Evolutionary conservation across 352 stramenopile species (phyloP), one percentile per base, ranked within the genome.

Genomic region (Aphanomyces euteiches): DNA sequence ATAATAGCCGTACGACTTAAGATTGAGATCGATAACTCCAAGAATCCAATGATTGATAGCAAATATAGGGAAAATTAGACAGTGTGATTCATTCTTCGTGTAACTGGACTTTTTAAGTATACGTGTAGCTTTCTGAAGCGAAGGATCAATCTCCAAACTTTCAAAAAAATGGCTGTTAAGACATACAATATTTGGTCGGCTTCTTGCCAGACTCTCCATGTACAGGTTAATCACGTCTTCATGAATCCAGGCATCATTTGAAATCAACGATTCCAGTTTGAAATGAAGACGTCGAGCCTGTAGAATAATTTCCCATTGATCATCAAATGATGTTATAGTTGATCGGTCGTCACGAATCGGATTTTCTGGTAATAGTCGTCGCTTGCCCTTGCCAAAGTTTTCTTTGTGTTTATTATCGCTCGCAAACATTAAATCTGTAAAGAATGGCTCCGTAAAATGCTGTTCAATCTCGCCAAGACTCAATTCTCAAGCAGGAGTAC

Each of bases 171-270:
- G 48, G 17, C 48, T 57, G 48, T 57, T 34, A 7, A 57, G 19
- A n/a, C n/a, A 57, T 15, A 21, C 48, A 15, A 57, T 34, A 34
- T 34, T 57, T 7, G 6, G 5, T 34, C 36, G 48, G 12, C 12
- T 34, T 21, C 12, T 15, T 15, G 7, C 8, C 36, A 36, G n/a
- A n/a, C n/a, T n/a, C n/a, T n/a, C 48, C 17, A 57, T 57, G 48
- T 36, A 57, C n/a, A n/a, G 17, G 48, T 57, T 57, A 7, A 57
- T 57, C 48, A 57, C 48, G 17, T 57, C 48, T 34, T 57, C 48
- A 34, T 21, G 7, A 57, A 34, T 6, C 48, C 48, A 57, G 5
- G 48, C 48, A n/a, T 36, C 17, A 12, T 7, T 7, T 21, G 48
- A 57, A n/a, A 6, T 12, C 6, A 57, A 5, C 7, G 48, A 57